A percentile compares a stretch with the other conserved stretches of the same genome.
phyloP scores from a whole-genome alignment of 1,284 basidiomycete species.

The Inonotus hispidus region DNA sequence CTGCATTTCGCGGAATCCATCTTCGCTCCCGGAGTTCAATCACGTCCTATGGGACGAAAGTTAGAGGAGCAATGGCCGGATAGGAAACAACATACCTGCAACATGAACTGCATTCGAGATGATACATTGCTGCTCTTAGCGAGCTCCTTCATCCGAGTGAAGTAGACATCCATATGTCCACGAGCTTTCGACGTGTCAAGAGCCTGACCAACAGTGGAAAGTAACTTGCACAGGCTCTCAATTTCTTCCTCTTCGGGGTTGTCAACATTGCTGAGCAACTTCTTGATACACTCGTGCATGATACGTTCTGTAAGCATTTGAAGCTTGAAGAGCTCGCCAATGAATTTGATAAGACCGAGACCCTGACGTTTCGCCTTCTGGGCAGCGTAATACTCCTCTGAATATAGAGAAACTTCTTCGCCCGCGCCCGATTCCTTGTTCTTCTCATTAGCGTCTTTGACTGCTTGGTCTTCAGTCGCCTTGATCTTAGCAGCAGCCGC shows the following conservation, averaged over 20 bases:
- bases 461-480: conserved; percentile 53
- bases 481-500: conserved; percentile 55
- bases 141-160: conserved; percentile 83
- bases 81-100: conserved; percentile 57
- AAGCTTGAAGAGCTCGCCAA: conserved; percentile 96
- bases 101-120: conserved; percentile 92
- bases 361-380: conserved; percentile 97
- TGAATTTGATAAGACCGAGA: conserved; percentile 95
- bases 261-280: conserved; percentile 86
- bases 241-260: conserved; percentile 98
- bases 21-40: conserved; percentile 82
- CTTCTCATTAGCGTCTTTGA: conserved; percentile 32
- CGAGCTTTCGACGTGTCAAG: conserved; percentile 80
- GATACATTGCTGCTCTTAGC: conserved; percentile 70
- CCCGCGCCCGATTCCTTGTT: conserved; percentile 44
- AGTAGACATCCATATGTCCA: conserved; percentile 89
- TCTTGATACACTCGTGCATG: conserved; percentile 96
- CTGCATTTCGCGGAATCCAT: conserved; percentile 73
- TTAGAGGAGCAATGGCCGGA: neutral
- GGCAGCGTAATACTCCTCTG: conserved; percentile 95
- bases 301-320: conserved; percentile 92
- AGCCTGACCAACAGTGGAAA: conserved; percentile 82
- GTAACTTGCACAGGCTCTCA: conserved; percentile 90
- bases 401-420: conserved; percentile 72
- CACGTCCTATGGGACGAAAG: conserved; percentile 56